Conservation (phyloP, 805 yeast species). For the Starmerella stigmatis region DNA sequence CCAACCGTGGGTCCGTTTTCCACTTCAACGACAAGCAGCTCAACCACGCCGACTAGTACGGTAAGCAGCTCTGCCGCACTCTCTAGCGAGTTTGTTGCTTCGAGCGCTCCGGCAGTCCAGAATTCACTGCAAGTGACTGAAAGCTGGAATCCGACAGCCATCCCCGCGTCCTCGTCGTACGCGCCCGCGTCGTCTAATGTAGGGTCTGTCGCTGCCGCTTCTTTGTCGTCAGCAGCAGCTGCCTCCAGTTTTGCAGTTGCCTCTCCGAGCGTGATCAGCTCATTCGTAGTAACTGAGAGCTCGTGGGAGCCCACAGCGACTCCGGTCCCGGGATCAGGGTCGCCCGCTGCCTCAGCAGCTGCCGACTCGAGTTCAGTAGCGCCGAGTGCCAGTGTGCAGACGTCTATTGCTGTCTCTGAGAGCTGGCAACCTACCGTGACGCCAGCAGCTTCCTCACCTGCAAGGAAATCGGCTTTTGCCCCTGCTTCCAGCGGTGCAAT, state of each 20-base stretch:
- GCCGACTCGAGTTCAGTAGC: neutral
- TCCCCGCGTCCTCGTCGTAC: neutral
- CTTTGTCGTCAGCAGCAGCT: neutral
- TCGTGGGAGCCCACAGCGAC: neutral
- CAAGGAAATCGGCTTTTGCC: neutral
- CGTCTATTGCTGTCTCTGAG: conserved; percentile 24
- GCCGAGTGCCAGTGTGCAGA: conserved; percentile 19
- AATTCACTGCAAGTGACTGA: neutral
- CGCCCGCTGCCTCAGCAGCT: neutral
- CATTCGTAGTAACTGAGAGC: neutral
- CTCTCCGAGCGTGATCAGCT: neutral
- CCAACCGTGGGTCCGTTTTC: neutral
- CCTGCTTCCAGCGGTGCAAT: too few species aligned
- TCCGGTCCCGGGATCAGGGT: neutral
- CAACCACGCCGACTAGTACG: neutral
- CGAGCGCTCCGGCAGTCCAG: neutral
- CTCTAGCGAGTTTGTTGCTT: neutral
- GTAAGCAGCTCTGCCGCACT: neutral
- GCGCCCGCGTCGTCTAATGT: neutral
- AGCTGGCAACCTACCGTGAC: conserved; percentile 25
- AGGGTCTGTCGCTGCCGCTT: neutral
- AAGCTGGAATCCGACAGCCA: neutral
- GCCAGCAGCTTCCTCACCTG: conserved; percentile 19
- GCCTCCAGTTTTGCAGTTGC: too few species aligned
- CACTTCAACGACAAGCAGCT: neutral